Evolutionary conservation across 108 stramenopile genomes (phyloP).

Genomic region (Skeletonema potamos): DNA sequence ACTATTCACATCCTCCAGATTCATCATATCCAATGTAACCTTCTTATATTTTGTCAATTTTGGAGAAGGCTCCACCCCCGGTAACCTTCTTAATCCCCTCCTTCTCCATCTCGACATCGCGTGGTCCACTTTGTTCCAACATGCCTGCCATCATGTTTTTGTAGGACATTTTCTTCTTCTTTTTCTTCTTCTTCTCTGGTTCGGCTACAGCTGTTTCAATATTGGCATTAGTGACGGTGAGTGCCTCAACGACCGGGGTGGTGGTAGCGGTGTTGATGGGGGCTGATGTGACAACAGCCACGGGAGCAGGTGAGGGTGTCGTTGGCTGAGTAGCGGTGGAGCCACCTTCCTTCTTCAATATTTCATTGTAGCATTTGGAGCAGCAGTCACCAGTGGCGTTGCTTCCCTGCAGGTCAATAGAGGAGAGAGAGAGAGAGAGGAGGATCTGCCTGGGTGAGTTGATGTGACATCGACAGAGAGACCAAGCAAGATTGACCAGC

Average conservation of each 20-base stretch:
- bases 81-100: conserved; percentile 72
- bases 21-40: not conserved
- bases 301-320: conserved; percentile 3
- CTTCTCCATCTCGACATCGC: conserved; percentile 73
- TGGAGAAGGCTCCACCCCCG: conserved; percentile 84
- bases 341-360: conserved; percentile 58
- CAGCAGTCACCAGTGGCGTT: conserved; percentile 86
- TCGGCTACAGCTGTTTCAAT: conserved; percentile 14
- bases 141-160: conserved; percentile 85
- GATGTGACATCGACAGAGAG: not conserved
- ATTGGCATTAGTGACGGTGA: conserved; percentile 2
- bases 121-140: conserved; percentile 40
- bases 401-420: conserved; percentile 59
- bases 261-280: conserved; percentile 11
- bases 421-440: conserved; percentile 1
- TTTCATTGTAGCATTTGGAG: conserved; percentile 82
- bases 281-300: conserved; percentile 18
- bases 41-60: conserved; percentile 89
- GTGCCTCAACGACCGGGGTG: conserved; percentile 5
- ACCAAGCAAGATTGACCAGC: not conserved
- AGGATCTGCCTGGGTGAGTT: conserved; percentile 24
- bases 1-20: not conserved
- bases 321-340: conserved; percentile 12
- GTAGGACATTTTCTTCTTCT: conserved; percentile 88
- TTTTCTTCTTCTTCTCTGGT: conserved; percentile 69